Base-by-base conservation (phyloP, 2,329 filamentous ascomycete species). In the Aspergillus vadensis region DNA sequence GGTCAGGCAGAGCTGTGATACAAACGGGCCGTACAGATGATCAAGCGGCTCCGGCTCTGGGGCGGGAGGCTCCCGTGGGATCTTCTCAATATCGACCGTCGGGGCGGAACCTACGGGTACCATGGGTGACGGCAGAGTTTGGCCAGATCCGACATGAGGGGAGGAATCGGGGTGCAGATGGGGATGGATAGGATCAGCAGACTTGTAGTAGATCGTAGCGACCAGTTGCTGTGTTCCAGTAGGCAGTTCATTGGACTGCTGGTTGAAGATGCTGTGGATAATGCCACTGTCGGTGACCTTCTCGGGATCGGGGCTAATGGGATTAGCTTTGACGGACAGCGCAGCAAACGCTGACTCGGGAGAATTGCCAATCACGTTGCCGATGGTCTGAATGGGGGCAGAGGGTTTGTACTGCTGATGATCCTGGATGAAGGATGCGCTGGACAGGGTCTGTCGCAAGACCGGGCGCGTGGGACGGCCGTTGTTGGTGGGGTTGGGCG, bases 1-100 rank as follows among this genome's bases (percentile, higher is more conserved):
- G 32, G 82, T 83, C 61, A 85, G 74, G 69, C 83, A 85, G 64
- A 83, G 72, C 70, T 84, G 82, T 57, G 80, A 83, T 49, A 85
- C 78, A 64, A 81, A 84, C 10, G 78, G 79, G 9, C 83, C 83
- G 66, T 85, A 85, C 17, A 85, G 73, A 67, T 84, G 82, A 67
- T 85, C 83, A 41, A 84, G 74, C 23, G 82, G 81, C 59, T 83
- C 81, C 5, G 82, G 82, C 60, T 83, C 83, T 1, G 80, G 82
- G 15, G 80, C 80, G 2, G 82, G 81, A 1, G 83, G 83, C 67
- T 85, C 82, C 44, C 83, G 81, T 2, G 83, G 83, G 63, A 83
- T 81, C 65, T 82, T 81, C 58, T 78, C 77, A 41, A 85, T 76
- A 61, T 82, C 81, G 43, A 79, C 72, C 23, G 82, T 82, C 10